A percentile compares a stretch with the other conserved stretches of the same genome.
These are phyloP conservation scores for Syzygium aqueum DNA, from an alignment of 345 rosid species.

Conservation along the genomic window DNA sequence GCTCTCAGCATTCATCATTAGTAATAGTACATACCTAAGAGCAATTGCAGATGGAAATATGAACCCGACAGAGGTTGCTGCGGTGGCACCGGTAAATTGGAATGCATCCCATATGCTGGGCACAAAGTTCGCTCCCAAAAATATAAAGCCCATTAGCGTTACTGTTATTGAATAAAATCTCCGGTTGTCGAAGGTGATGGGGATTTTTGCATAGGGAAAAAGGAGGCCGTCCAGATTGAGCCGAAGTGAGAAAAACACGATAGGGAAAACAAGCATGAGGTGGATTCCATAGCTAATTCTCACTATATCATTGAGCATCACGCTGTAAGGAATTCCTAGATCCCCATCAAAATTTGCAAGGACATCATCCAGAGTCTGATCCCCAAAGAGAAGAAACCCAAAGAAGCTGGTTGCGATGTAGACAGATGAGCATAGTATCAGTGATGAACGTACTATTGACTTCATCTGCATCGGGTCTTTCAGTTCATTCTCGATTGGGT, in stretches of 20 bases:
- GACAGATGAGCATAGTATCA: constrained; percentile 39
- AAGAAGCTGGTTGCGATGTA: constrained; percentile 65
- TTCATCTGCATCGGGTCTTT: constrained; percentile 48
- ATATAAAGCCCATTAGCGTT: constrained; percentile 45
- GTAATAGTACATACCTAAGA: constrained; percentile 25
- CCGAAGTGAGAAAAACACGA: constrained; percentile 60
- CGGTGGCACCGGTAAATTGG: constrained; percentile 63
- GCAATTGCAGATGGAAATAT: constrained; percentile 58
- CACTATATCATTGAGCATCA: constrained; percentile 45
- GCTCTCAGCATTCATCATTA: background rate
- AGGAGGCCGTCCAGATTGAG: constrained; percentile 59
- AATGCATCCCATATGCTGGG: constrained; percentile 72
- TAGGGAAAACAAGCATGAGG: constrained; percentile 68
- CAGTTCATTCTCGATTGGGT: constrained; percentile 60
- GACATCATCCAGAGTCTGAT: constrained; percentile 45
- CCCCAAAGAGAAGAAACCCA: constrained; percentile 60
- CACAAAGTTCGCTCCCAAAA: constrained; percentile 48
- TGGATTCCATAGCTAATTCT: constrained; percentile 60
- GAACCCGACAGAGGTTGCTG: constrained; percentile 47
- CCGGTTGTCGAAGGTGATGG: constrained; percentile 34
- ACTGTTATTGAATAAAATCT: constrained; percentile 40
- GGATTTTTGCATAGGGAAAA: constrained; percentile 37
- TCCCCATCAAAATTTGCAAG: constrained; percentile 69
- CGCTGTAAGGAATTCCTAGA: constrained; percentile 58
- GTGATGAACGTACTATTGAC: constrained; percentile 44